These are phyloP conservation scores for Pleurotus tuoliensis DNA, from an alignment of 768 basidiomycete genomes.

Conservation along the genomic window DNA sequence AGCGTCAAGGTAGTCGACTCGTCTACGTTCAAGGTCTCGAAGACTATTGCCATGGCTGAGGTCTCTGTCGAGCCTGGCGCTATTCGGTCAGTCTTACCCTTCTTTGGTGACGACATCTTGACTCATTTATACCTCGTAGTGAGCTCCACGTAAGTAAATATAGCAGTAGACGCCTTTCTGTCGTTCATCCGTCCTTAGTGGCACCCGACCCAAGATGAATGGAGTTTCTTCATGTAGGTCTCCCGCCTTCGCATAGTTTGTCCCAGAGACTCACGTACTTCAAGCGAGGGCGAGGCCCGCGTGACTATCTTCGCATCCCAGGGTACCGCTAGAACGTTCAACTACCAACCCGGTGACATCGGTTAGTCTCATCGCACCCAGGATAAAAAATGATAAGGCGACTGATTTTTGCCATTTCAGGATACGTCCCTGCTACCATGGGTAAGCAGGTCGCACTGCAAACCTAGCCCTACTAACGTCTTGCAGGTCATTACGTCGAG, in stretches of 20 bases:
- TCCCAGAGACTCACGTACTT: conserved; percentile 16
- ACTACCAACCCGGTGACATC: conserved; percentile 46
- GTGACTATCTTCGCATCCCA: conserved; percentile 54
- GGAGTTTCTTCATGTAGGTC: conserved; percentile 54
- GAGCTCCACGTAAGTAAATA: conserved; percentile 48
- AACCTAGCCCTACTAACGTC: neutral
- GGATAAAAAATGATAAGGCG: conserved; percentile 4
- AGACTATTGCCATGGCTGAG: conserved; percentile 53
- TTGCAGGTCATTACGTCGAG: conserved; percentile 48
- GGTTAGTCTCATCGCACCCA: conserved; percentile 23
- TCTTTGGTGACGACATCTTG: conserved; percentile 8
- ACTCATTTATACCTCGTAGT: conserved; percentile 20
- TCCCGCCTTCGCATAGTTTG: conserved; percentile 3
- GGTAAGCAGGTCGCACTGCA: conserved; percentile 26
- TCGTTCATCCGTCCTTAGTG: conserved; percentile 36
- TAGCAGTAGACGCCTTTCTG: neutral
- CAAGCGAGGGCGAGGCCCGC: conserved; percentile 48
- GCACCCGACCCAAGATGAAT: conserved; percentile 69
- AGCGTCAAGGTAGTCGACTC: conserved; percentile 59
- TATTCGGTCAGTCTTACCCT: conserved; percentile 36
- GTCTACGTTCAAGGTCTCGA: conserved; percentile 45
- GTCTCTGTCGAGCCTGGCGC: conserved; percentile 56
- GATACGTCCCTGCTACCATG: conserved; percentile 55
- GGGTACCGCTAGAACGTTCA: conserved; percentile 52
- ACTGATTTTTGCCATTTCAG: conserved; percentile 17